phyloP scores from a whole-genome alignment of 2,329 filamentous ascomycete species.

The Intubia oerlemansii region DNA sequence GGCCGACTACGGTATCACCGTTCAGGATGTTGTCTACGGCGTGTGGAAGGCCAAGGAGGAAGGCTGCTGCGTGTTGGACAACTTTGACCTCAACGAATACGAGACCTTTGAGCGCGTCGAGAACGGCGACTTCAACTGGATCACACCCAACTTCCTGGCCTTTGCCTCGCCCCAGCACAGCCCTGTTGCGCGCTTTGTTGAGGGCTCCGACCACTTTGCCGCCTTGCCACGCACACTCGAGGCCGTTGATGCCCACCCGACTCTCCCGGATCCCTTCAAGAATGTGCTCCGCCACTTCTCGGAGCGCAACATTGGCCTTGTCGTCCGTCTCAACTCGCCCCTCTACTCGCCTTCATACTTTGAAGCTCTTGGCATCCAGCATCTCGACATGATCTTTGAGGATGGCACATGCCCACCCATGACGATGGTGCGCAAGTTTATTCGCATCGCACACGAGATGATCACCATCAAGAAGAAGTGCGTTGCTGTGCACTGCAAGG shows the following conservation, averaged over 20 bases:
- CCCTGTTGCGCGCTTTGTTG: constrained; percentile 50
- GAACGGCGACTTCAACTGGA: constrained; percentile 99
- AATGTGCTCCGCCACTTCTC: constrained; percentile 84
- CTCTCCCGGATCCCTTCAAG: constrained; percentile 73
- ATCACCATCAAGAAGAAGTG: constrained; percentile 80
- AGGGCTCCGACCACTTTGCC: constrained; percentile 51
- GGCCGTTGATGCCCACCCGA: constrained; percentile 47
- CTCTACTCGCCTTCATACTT: constrained; percentile 97
- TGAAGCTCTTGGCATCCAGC: constrained; percentile 80
- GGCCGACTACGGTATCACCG: constrained; percentile 84
- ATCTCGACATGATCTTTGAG: constrained; percentile 98
- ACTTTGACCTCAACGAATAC: constrained; percentile 94
- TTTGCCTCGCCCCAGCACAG: constrained; percentile 86
- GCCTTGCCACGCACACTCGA: constrained; percentile 55
- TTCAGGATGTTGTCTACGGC: constrained; percentile 94
- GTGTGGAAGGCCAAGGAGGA: constrained; percentile 99
- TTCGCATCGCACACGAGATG: constrained; percentile 82
- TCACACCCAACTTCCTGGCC: constrained; percentile 83
- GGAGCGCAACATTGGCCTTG: constrained; percentile 72
- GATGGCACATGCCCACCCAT: constrained; percentile 90
- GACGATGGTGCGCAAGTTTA: constrained; percentile 79
- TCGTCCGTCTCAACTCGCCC: constrained; percentile 86
- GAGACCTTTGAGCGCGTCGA: constrained; percentile 90
- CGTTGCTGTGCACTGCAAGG: constrained; percentile 97
- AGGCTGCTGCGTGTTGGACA: constrained; percentile 71